phyloP scores from a whole-genome alignment of 2,329 filamentous ascomycete genomes.

The Cladophialophora psammophila region DNA sequence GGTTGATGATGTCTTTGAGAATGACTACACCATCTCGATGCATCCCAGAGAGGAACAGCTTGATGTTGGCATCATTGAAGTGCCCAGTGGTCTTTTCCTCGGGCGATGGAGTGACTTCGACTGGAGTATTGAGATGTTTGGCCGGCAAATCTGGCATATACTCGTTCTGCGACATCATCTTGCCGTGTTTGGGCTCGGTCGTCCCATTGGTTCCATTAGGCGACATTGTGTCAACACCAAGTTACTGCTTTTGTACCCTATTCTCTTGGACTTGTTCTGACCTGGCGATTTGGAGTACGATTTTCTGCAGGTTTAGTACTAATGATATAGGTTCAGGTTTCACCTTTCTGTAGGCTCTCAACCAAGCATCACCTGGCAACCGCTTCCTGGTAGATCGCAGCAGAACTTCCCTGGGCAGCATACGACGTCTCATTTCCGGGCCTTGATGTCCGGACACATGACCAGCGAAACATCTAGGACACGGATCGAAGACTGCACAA shows the following conservation, averaged over 20 bases:
- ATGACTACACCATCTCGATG: conserved; percentile 49
- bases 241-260: background rate
- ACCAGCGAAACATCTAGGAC: background rate
- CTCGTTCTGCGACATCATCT: conserved; percentile 6
- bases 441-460: conserved; percentile 10
- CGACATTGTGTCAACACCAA: conserved; percentile 3
- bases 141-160: conserved; percentile 27
- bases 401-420: background rate
- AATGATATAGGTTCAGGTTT: conserved; percentile 6
- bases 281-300: background rate
- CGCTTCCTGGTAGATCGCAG: background rate
- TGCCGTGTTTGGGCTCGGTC: conserved; percentile 20
- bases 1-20: conserved; percentile 38
- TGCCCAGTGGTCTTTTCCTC: conserved; percentile 19
- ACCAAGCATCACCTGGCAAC: background rate
- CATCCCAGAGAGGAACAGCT: conserved; percentile 29
- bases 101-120: conserved; percentile 20
- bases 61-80: conserved; percentile 30
- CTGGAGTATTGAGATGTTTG: conserved; percentile 25
- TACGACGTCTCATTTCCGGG: conserved; percentile 1
- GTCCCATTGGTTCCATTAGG: conserved; percentile 11
- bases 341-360: background rate
- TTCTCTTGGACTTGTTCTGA: background rate
- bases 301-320: background rate
- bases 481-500: conserved; percentile 1